phyloP scores from a whole-genome alignment of 2,329 filamentous ascomycete genomes.

The Hypoxylon sp. region DNA sequence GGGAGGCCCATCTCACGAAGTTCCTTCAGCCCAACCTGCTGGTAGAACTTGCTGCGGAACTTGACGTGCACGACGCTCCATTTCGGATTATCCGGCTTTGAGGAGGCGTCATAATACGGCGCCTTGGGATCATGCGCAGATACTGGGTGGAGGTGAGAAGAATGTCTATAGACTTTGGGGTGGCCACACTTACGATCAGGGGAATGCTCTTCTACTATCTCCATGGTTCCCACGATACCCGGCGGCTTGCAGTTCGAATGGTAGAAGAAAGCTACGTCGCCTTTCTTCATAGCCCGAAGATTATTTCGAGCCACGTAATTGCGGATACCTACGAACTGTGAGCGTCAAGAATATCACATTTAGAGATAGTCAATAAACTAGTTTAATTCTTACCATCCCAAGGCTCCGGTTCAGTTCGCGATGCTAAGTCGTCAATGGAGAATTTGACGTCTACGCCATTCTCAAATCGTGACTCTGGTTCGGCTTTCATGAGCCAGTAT shows the following conservation, averaged over 20 bases:
- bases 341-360: conserved; percentile 12
- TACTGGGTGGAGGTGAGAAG: conserved; percentile 55
- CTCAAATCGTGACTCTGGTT: conserved; percentile 86
- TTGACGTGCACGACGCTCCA: conserved; percentile 92
- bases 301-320: conserved; percentile 77
- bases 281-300: conserved; percentile 87
- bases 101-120: conserved; percentile 86
- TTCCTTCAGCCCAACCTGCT: conserved; percentile 74
- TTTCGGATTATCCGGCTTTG: conserved; percentile 72
- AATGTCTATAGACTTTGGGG: neutral
- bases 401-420: conserved; percentile 78
- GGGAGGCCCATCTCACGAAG: conserved; percentile 70
- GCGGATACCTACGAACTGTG: conserved; percentile 46
- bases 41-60: conserved; percentile 83
- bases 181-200: conserved; percentile 70
- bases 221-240: conserved; percentile 87
- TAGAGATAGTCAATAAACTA: conserved; percentile 20
- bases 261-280: conserved; percentile 96
- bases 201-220: conserved; percentile 84
- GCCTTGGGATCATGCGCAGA: conserved; percentile 75
- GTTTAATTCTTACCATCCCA: conserved; percentile 78
- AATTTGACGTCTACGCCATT: conserved; percentile 91
- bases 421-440: conserved; percentile 87
- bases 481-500: conserved; percentile 87
- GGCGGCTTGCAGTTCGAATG: conserved; percentile 93